phyloP scores from a whole-genome alignment of 257 asterid species.

The Prunella vulgaris region DNA sequence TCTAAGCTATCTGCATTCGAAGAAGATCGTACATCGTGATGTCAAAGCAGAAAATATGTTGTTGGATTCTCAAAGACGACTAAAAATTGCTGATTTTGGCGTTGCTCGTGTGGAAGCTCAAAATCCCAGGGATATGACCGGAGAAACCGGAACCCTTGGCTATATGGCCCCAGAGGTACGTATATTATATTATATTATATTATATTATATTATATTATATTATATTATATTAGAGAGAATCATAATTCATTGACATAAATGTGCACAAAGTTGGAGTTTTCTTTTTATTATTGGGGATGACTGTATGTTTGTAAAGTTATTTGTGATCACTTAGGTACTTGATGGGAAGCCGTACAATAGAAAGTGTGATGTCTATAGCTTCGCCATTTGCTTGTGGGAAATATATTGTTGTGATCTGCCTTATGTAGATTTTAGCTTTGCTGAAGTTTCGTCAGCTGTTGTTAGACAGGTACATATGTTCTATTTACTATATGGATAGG shows the following conservation, averaged over 20 bases:
- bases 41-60: slow-evolving; percentile 94
- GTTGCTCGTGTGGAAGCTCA: slow-evolving; percentile 93
- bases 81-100: slow-evolving; percentile 82
- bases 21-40: slow-evolving; percentile 81
- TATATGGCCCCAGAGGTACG: slow-evolving; percentile 92
- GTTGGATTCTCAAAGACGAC: slow-evolving; percentile 39
- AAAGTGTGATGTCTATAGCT: slow-evolving; percentile 81
- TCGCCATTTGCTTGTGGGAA: slow-evolving; percentile 79
- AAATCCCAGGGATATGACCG: slow-evolving; percentile 85
- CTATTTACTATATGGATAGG: not conserved
- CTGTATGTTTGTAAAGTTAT: not conserved
- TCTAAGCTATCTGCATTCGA: slow-evolving; percentile 69
- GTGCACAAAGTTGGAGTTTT: not conserved
- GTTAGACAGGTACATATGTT: slow-evolving; percentile 50
- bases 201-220: too few species aligned
- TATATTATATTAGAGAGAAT: too few species aligned
- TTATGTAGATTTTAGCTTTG: slow-evolving; percentile 62
- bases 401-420: slow-evolving; percentile 82
- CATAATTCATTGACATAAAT: not conserved
- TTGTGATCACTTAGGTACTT: slow-evolving; percentile 45
- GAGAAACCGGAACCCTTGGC: slow-evolving; percentile 88
- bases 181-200: too few species aligned
- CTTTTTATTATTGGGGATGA: not conserved
- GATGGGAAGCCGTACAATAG: slow-evolving; percentile 83
- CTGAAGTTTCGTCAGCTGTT: slow-evolving; percentile 68